phyloP scores from a whole-genome alignment of 305 asterid genomes.

The Plantago rigida region DNA sequence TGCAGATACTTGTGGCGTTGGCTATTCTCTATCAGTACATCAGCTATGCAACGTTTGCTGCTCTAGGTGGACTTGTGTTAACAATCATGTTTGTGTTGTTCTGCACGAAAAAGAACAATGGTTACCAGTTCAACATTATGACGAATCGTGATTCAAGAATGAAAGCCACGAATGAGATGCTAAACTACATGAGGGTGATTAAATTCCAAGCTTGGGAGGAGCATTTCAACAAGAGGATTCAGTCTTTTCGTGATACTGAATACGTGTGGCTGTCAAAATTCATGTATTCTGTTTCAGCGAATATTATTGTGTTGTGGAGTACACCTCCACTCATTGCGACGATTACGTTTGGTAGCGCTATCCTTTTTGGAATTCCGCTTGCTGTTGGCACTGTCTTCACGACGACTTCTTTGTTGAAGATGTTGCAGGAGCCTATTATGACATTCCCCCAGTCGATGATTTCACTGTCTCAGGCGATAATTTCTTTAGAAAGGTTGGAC shows the following conservation, averaged over 20 bases:
- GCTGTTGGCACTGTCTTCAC: conserved; percentile 75
- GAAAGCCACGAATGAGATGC: conserved; percentile 93
- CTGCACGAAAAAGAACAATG: conserved; percentile 56
- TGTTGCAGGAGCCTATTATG: conserved; percentile 84
- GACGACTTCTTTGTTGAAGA: conserved; percentile 60
- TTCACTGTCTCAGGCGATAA: conserved; percentile 80
- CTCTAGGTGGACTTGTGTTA: conserved; percentile 38
- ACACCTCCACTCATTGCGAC: conserved; percentile 61
- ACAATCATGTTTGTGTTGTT: conserved; percentile 45
- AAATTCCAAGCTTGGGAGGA: conserved; percentile 99
- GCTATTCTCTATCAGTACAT: conserved; percentile 52
- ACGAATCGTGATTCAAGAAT: conserved; percentile 73
- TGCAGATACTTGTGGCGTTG: conserved; percentile 62
- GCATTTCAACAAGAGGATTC: conserved; percentile 65
- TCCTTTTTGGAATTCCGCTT: conserved; percentile 60
- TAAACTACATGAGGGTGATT: conserved; percentile 79
- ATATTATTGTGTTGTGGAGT: conserved; percentile 67
- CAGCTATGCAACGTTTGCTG: conserved; percentile 49
- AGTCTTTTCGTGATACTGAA: conserved; percentile 57
- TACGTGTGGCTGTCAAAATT: conserved; percentile 65
- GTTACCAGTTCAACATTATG: conserved; percentile 63
- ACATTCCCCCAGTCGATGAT: conserved; percentile 87
- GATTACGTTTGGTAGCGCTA: conserved; percentile 60
- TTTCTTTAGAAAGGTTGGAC: conserved; percentile 77
- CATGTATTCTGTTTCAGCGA: conserved; percentile 53